Evolutionary conservation across 192 early-diverging fungal genomes (phyloP).

Genomic region (Dissophora ornata): DNA sequence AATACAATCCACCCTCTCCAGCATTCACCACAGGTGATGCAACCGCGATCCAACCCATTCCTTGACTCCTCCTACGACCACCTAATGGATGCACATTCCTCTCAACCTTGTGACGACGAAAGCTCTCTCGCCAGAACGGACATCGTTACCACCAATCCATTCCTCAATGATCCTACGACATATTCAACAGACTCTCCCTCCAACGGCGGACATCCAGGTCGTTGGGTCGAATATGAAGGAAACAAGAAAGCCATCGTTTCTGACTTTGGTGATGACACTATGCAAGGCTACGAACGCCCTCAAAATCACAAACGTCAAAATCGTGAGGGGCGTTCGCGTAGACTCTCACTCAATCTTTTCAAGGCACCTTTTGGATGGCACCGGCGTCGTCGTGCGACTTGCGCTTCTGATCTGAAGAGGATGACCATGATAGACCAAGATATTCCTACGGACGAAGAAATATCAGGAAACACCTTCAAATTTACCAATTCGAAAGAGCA

Average conservation of each 20-base stretch:
- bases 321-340: neutral
- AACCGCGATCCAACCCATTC: slow-evolving; percentile 12
- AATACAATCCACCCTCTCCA: slow-evolving; percentile 29
- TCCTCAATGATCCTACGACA: neutral
- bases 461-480: neutral
- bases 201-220: too few species aligned
- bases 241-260: too few species aligned
- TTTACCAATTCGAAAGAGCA: too few species aligned
- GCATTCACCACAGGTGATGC: neutral
- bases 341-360: slow-evolving; percentile 38
- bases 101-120: neutral
- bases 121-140: neutral
- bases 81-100: neutral
- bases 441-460: neutral
- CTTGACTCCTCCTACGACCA: neutral
- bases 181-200: too few species aligned
- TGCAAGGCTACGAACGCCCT: neutral
- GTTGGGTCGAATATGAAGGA: too few species aligned
- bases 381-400: slow-evolving; percentile 20
- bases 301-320: neutral
- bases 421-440: neutral
- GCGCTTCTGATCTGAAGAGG: neutral
- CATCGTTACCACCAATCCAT: slow-evolving; percentile 2
- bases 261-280: too few species aligned
- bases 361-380: slow-evolving; percentile 30